Evolutionary conservation across 441 rosid genomes (phyloP), one percentile per base, ranked within the genome.

Genomic region (Mallotus japonicus): DNA sequence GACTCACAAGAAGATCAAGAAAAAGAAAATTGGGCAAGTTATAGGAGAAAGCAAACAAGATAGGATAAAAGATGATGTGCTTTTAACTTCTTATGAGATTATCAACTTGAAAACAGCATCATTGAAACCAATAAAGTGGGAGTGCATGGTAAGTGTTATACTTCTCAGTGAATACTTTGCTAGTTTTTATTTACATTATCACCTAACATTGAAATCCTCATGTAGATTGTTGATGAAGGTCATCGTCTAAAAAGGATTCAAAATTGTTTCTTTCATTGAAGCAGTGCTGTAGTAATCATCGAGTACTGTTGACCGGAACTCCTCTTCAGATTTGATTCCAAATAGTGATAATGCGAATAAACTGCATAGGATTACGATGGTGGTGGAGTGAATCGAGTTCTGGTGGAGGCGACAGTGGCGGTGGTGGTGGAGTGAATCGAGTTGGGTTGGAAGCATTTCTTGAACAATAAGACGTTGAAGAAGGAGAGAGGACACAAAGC

Each of bases 221-320:
- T 85, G 79, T 83, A 93, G 99, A 92, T 96, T 79, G 99, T 96
- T 74, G 98, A 96, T 83, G 99, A 96, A 86, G 98, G 99, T 64
- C 99, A 96, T 84, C 97, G 98, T 58, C 89, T 93, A 55, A 96
- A 96, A 96, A 96, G 85, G 99, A 96, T 73, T 93, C 99, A 50
- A 93, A 93, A 78, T 85, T 96, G 79, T 96, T 93, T 84, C 84
- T 83, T 69, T 87, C 96, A 17, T 65, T 96, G 87, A 96, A 88
- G 80, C 99, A 92, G 82, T 93, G 90, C 78, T 80, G 84, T 57
- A 93, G 93, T 76, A 84, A 85, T 72, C 99, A 93, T 79, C 95
- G 99, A 19, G 88, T 88, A 72, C 99, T 96, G 74, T 87, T 96
- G 84, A 96, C 99, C 54, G 99, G 99, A 83, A 96, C 99, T 61